Percentiles rank a stretch among this genome's conserved stretches.
These are phyloP conservation scores for Tieghemiomyces parasiticus DNA, from an alignment of 192 early-diverging fungal genomes.

Conservation along the genomic window DNA sequence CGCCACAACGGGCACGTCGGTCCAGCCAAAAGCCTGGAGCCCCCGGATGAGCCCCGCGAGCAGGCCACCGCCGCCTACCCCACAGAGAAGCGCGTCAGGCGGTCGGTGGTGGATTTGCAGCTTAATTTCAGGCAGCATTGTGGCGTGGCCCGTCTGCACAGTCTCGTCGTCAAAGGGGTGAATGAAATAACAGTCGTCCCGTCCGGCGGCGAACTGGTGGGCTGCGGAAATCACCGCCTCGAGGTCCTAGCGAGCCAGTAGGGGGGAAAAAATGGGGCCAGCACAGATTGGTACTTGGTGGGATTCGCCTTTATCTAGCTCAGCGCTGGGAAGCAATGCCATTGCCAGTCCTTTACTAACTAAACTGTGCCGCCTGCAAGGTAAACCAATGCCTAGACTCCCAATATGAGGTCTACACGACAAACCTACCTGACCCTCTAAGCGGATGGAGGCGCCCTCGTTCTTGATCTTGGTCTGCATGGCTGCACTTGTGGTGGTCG, in stretches of 20 bases:
- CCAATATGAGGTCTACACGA: neutral
- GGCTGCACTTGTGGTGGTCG: conserved; percentile 25
- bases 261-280: too few relatives aligned
- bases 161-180: conserved; percentile 40
- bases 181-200: conserved; percentile 25
- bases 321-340: too few relatives aligned
- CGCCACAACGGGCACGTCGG: conserved; percentile 51
- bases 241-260: conserved; percentile 8
- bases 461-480: conserved; percentile 38
- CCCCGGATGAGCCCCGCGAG: conserved; percentile 52
- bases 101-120: conserved; percentile 34
- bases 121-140: conserved; percentile 45
- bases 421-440: conserved; percentile 29
- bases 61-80: conserved; percentile 56
- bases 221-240: neutral
- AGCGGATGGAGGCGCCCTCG: conserved; percentile 38
- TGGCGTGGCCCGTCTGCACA: conserved; percentile 42
- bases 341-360: conserved; percentile 6
- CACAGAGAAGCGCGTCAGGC: conserved; percentile 45
- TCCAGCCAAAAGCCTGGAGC: conserved; percentile 38
- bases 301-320: conserved; percentile 21
- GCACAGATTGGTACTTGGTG: neutral
- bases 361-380: neutral
- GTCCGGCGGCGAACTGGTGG: neutral
- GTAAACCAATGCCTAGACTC: too few relatives aligned